phyloP scores from a whole-genome alignment of 345 rosid genomes.

The Erucastrum elatum region DNA sequence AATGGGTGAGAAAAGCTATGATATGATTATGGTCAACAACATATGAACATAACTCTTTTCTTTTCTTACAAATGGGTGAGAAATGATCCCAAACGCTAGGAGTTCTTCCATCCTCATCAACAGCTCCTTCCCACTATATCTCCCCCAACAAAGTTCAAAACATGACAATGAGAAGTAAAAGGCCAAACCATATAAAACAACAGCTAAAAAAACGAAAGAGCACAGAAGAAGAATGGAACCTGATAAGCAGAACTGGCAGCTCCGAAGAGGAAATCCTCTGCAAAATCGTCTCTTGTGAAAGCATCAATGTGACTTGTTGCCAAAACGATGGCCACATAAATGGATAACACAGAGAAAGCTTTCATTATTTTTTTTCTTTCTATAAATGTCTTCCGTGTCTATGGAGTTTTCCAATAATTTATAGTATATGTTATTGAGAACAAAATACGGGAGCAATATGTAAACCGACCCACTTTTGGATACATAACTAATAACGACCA shows the following conservation, averaged over 20 bases:
- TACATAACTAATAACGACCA: no score
- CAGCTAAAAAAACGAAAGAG: neutral
- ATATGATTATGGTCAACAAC: no score
- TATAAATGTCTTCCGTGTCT: neutral
- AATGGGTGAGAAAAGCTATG: no score
- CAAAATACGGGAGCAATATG: no score
- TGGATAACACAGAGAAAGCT: neutral
- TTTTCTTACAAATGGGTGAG: conserved; percentile 41
- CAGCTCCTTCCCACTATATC: conserved; percentile 59
- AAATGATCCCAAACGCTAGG: conserved; percentile 64
- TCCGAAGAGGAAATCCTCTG: conserved; percentile 59
- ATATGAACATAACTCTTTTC: neutral
- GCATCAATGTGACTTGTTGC: conserved; percentile 20
- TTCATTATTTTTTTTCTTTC: neutral
- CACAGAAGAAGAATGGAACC: conserved; percentile 34
- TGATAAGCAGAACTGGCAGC: conserved; percentile 61
- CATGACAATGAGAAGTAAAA: no score
- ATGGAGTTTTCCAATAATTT: no score
- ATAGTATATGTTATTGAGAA: no score
- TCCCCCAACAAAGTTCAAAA: no score
- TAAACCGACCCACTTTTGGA: no score
- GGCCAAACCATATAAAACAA: neutral
- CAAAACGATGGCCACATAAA: conserved; percentile 6
- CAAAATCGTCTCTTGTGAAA: conserved; percentile 56
- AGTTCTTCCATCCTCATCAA: conserved; percentile 55